Conservation (phyloP, 176 grass and related monocot genomes). For the Raddia guianensis region DNA sequence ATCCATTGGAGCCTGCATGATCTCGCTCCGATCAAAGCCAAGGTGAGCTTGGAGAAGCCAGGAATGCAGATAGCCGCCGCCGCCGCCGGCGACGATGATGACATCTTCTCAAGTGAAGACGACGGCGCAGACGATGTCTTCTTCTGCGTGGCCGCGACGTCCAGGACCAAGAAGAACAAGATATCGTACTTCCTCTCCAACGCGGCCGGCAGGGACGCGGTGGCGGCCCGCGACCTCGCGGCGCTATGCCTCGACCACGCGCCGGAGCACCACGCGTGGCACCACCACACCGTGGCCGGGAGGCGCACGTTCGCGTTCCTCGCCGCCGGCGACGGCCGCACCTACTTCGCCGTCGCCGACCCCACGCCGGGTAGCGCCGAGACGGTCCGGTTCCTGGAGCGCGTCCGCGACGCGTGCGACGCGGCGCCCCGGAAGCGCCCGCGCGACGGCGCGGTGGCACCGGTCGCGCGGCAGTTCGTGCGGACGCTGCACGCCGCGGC, state of each 20-base stretch:
- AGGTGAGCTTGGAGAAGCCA: slow-evolving; percentile 6
- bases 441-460: slow-evolving; percentile 39
- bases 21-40: slow-evolving; percentile 20
- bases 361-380: slow-evolving; percentile 52
- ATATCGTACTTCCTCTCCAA: slow-evolving; percentile 51
- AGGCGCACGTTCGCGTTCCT: slow-evolving; percentile 67
- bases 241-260: slow-evolving; percentile 63
- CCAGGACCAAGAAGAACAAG: slow-evolving; percentile 33
- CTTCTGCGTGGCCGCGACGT: slow-evolving; percentile 54
- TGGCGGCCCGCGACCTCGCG: slow-evolving; percentile 43
- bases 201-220: slow-evolving; percentile 37
- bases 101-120: background rate
- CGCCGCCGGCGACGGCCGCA: slow-evolving; percentile 54
- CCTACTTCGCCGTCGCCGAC: slow-evolving; percentile 67
- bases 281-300: slow-evolving; percentile 66
- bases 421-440: slow-evolving; percentile 38
- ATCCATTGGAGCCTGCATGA: slow-evolving; percentile 3
- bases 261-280: slow-evolving; percentile 69
- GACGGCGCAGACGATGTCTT: slow-evolving; percentile 30
- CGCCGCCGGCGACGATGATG: too few relatives aligned
- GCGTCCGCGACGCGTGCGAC: slow-evolving; percentile 46
- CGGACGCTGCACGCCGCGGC: slow-evolving; percentile 37
- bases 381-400: slow-evolving; percentile 61
- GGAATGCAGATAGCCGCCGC: background rate
- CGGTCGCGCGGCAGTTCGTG: slow-evolving; percentile 51